Percentiles rank a stretch among this genome's conserved stretches.
Evolutionary conservation across 225 moss, liverwort and hornwort genomes (phyloP).

Genomic region (Straminergon stramineum): DNA sequence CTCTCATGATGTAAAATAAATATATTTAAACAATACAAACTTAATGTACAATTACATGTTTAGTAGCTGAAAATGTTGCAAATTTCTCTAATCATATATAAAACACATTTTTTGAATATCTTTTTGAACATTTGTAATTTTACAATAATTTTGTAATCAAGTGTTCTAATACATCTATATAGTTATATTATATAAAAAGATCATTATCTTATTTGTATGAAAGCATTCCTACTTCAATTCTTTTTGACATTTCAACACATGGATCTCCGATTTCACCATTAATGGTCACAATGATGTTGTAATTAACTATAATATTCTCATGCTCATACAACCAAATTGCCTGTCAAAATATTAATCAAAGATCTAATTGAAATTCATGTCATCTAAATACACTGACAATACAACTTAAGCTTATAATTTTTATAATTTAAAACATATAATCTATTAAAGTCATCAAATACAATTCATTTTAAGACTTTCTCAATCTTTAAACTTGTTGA

Average conservation of each 20-base stretch:
- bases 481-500: not conserved
- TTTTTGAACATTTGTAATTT: not conserved
- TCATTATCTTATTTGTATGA: not conserved
- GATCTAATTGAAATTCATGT: not conserved
- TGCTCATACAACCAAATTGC: not conserved
- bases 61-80: not conserved
- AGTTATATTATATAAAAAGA: not conserved
- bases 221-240: not conserved
- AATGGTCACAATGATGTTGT: not conserved
- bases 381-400: not conserved
- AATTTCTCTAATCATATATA: not conserved
- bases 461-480: accelerated
- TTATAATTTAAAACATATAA: not conserved
- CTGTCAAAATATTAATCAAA: not conserved
- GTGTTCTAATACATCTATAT: no score
- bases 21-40: not conserved
- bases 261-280: not conserved
- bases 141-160: not conserved
- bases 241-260: not conserved
- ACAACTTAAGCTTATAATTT: not conserved
- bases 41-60: no score
- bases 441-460: not conserved
- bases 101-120: not conserved
- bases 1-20: not conserved
- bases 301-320: not conserved